A percentile compares a stretch with the other conserved stretches of the same genome.
Conservation (phyloP, 805 yeast species). For the Saccharomycopsis lassenensis region DNA sequence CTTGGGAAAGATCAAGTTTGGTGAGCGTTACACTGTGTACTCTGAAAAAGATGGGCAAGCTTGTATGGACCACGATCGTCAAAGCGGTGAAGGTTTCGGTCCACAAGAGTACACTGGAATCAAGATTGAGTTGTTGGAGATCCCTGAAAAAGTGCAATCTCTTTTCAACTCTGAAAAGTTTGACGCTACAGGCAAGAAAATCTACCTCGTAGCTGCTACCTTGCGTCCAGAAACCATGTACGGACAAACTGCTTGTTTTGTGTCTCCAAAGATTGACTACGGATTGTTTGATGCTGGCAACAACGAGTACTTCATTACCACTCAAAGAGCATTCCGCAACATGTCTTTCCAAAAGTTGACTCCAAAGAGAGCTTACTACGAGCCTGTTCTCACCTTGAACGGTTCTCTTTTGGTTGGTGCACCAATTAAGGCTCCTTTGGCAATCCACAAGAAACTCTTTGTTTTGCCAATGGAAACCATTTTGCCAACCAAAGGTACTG, state of each 20-base stretch:
- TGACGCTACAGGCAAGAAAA: conserved; percentile 43
- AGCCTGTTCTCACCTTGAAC: conserved; percentile 43
- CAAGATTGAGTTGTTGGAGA: conserved; percentile 64
- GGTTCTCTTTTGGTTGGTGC: conserved; percentile 82
- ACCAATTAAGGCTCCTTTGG: conserved; percentile 73
- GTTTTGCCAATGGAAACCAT: conserved; percentile 97
- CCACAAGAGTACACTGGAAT: conserved; percentile 96
- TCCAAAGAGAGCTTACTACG: conserved; percentile 73
- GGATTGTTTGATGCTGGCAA: conserved; percentile 84
- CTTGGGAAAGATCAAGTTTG: conserved; percentile 87
- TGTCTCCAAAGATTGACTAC: conserved; percentile 85
- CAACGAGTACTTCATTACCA: conserved; percentile 67
- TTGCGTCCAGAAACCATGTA: conserved; percentile 98
- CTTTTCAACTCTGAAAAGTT: conserved; percentile 37
- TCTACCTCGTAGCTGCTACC: conserved; percentile 89
- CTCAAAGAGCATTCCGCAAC: conserved; percentile 93
- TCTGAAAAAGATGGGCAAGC: conserved; percentile 98
- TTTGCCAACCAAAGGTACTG: conserved; percentile 91
- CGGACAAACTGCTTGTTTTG: conserved; percentile 97
- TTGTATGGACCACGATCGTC: conserved; percentile 98
- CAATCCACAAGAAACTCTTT: conserved; percentile 57
- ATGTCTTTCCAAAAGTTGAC: conserved; percentile 93
- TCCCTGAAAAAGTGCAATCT: conserved; percentile 45
- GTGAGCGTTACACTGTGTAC: conserved; percentile 95
- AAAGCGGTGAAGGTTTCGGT: conserved; percentile 90